Evolutionary conservation across 176 grass and related monocot genomes (phyloP).

Genomic region (Triticum monococcum): DNA sequence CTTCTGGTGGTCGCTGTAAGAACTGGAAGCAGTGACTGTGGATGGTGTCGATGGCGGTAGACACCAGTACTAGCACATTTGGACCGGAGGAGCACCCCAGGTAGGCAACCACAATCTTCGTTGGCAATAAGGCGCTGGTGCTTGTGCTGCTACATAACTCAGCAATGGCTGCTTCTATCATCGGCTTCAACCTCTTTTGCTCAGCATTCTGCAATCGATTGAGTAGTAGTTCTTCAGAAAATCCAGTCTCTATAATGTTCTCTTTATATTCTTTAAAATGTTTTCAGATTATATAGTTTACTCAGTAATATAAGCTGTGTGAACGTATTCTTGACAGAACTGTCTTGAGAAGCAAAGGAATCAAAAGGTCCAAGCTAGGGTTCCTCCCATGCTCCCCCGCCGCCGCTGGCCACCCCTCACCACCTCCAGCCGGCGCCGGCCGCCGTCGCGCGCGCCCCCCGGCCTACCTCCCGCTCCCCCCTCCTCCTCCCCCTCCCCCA

Average conservation of each 20-base stretch:
- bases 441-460: too few species aligned
- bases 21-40: neutral
- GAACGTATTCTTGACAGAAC: neutral
- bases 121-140: neutral
- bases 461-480: too few species aligned
- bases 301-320: too few species aligned
- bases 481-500: too few species aligned
- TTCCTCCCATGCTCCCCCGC: too few species aligned
- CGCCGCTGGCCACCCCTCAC: too few species aligned
- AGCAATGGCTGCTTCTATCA: neutral
- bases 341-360: neutral
- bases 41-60: neutral
- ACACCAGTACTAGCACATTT: neutral
- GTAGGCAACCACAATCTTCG: neutral
- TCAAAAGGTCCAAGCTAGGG: too few species aligned
- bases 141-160: neutral
- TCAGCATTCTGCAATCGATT: neutral
- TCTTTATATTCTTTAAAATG: neutral
- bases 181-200: neutral
- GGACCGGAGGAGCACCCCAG: conserved; percentile 6
- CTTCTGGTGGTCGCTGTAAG: neutral
- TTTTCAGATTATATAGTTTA: too few species aligned
- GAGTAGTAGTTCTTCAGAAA: neutral
- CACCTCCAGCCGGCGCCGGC: too few species aligned
- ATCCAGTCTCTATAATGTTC: neutral